These are phyloP conservation scores for Eimeria tenella DNA, from an alignment of 169 alveolate genomes.

Conservation along the genomic window DNA sequence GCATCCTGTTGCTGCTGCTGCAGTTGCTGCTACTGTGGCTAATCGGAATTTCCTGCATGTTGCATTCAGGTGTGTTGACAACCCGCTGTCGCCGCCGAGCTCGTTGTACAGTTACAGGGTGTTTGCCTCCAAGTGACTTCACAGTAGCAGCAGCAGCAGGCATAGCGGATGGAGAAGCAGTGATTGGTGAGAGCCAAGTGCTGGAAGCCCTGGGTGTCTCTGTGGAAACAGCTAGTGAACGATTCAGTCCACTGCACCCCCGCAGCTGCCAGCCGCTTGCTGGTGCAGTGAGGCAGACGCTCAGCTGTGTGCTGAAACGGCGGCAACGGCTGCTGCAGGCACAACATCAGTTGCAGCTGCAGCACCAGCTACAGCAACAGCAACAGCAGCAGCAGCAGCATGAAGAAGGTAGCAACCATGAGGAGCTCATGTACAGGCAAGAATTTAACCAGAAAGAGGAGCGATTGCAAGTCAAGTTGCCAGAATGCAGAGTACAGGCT, in stretches of 20 bases:
- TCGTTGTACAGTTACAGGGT: neutral
- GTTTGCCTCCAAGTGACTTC: neutral
- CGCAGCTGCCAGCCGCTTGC: slow-evolving; percentile 34
- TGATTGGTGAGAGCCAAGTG: neutral
- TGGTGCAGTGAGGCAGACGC: neutral
- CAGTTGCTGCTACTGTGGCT: neutral
- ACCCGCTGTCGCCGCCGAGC: slow-evolving; percentile 51
- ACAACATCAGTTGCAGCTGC: neutral
- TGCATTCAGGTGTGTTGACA: slow-evolving; percentile 34
- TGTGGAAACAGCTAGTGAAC: neutral
- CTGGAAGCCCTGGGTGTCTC: slow-evolving; percentile 13
- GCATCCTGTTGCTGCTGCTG: slow-evolving; percentile 29
- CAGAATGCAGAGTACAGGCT: neutral
- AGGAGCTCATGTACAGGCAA: neutral
- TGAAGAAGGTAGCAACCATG: neutral
- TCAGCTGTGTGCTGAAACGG: neutral
- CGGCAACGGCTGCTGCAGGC: slow-evolving; percentile 29
- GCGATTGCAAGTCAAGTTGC: neutral
- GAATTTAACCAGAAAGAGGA: neutral
- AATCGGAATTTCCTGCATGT: neutral
- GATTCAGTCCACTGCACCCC: slow-evolving; percentile 12
- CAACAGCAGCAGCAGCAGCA: neutral
- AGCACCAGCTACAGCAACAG: neutral
- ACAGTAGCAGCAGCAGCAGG: slow-evolving; percentile 20
- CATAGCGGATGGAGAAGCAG: neutral